Evolutionary conservation across 1,284 basidiomycete genomes (phyloP).

Genomic region (Anthracocystis setariae): DNA sequence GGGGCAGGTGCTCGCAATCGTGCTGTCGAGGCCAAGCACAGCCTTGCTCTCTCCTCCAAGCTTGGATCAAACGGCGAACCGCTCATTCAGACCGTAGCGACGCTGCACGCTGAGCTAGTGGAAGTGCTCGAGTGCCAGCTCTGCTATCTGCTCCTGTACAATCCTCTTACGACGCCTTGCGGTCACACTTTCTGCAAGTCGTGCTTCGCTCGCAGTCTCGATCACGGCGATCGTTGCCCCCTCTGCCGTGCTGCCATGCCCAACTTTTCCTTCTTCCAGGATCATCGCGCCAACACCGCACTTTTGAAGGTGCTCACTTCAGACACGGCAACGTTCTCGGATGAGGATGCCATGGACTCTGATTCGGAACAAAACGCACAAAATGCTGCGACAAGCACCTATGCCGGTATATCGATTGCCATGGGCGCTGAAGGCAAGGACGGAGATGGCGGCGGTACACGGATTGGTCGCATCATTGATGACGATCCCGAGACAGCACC

Average conservation of each 20-base stretch:
- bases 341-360: slow-evolving; percentile 32
- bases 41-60: slow-evolving; percentile 32
- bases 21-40: slow-evolving; percentile 27
- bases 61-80: slow-evolving; percentile 34
- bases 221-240: slow-evolving; percentile 84
- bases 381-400: slow-evolving; percentile 3
- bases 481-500: slow-evolving; percentile 41
- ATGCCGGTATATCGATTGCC: slow-evolving; percentile 30
- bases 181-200: slow-evolving; percentile 92
- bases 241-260: slow-evolving; percentile 83
- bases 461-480: slow-evolving; percentile 26
- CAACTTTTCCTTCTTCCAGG: slow-evolving; percentile 80
- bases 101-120: slow-evolving; percentile 72
- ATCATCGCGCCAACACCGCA: slow-evolving; percentile 69
- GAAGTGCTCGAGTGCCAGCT: slow-evolving; percentile 87
- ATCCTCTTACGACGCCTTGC: slow-evolving; percentile 90
- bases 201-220: slow-evolving; percentile 87
- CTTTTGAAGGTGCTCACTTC: slow-evolving; percentile 53
- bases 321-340: slow-evolving; percentile 44
- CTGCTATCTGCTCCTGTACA: slow-evolving; percentile 83
- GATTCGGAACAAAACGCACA: slow-evolving; percentile 31
- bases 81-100: slow-evolving; percentile 46
- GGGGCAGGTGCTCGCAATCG: slow-evolving; percentile 3
- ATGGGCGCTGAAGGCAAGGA: slow-evolving; percentile 2
- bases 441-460: background rate